phyloP scores from a whole-genome alignment of 345 rosid species.

The Rhizophora mangle region DNA sequence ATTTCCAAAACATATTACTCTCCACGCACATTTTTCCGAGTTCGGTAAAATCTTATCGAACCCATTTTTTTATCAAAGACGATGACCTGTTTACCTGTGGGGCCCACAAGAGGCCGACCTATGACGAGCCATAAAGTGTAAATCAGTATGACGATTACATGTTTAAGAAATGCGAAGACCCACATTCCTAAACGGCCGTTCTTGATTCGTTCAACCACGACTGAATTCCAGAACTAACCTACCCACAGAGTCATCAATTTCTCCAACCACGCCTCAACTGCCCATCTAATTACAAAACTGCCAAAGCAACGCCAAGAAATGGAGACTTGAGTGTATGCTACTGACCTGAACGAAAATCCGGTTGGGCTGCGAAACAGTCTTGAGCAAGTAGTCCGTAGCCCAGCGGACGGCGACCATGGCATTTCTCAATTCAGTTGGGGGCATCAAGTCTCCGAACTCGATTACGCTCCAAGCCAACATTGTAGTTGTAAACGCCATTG shows the following conservation, averaged over 20 bases:
- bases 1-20: too few relatives aligned
- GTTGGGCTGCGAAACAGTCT: slow-evolving; percentile 83
- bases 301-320: neutral
- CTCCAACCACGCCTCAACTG: slow-evolving; percentile 2
- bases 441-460: slow-evolving; percentile 84
- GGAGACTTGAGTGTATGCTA: neutral
- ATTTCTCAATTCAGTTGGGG: slow-evolving; percentile 55
- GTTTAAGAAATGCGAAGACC: too few relatives aligned
- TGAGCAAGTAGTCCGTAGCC: slow-evolving; percentile 76
- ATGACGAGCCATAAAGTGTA: neutral
- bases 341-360: slow-evolving; percentile 89
- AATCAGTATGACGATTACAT: neutral
- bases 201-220: slow-evolving; percentile 14
- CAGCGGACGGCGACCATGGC: slow-evolving; percentile 71
- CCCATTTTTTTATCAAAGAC: neutral
- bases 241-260: neutral
- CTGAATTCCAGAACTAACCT: neutral
- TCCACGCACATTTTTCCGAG: neutral
- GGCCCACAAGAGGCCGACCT: neutral
- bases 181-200: neutral
- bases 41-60: neutral
- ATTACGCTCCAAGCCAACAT: slow-evolving; percentile 86
- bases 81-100: neutral
- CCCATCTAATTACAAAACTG: neutral
- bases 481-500: slow-evolving; percentile 95